Evolutionary conservation across 202 grass and related monocot species (phyloP).

Genomic region (Zizania palustris): DNA sequence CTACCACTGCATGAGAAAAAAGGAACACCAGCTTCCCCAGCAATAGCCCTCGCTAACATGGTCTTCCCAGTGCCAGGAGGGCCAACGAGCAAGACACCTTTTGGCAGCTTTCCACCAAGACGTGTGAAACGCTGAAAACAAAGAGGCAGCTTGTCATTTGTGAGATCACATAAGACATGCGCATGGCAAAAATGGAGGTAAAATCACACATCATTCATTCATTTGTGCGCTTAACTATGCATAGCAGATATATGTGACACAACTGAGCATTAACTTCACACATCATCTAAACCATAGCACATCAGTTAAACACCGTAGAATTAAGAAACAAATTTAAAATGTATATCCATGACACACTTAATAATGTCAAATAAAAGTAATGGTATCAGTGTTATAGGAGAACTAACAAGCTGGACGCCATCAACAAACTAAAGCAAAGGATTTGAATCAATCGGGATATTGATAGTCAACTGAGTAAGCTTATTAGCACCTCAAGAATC

Average conservation of each 20-base stretch:
- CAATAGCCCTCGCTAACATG: slow-evolving; percentile 95
- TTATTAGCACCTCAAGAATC: neutral
- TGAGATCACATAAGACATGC: neutral
- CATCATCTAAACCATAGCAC: neutral
- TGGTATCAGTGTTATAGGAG: neutral
- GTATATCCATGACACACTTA: neutral
- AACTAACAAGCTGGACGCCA: neutral
- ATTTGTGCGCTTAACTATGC: neutral
- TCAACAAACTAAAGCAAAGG: neutral
- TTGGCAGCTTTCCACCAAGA: slow-evolving; percentile 96
- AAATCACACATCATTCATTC: neutral
- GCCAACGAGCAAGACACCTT: slow-evolving; percentile 94
- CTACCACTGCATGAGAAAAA: slow-evolving; percentile 97
- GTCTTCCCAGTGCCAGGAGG: slow-evolving; percentile 98
- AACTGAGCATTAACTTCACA: neutral
- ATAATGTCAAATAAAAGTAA: neutral
- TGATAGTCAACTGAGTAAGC: neutral
- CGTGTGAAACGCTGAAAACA: slow-evolving; percentile 82
- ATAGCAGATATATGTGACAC: neutral
- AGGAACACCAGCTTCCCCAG: slow-evolving; percentile 92
- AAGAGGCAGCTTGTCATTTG: slow-evolving; percentile 12
- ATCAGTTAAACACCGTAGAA: neutral
- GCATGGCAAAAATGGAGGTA: neutral
- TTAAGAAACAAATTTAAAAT: neutral
- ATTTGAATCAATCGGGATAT: neutral